Percentiles rank a stretch among this genome's conserved stretches.
These are phyloP conservation scores for Marasmius oreades DNA, from an alignment of 1,284 basidiomycete genomes.

Conservation along the genomic window DNA sequence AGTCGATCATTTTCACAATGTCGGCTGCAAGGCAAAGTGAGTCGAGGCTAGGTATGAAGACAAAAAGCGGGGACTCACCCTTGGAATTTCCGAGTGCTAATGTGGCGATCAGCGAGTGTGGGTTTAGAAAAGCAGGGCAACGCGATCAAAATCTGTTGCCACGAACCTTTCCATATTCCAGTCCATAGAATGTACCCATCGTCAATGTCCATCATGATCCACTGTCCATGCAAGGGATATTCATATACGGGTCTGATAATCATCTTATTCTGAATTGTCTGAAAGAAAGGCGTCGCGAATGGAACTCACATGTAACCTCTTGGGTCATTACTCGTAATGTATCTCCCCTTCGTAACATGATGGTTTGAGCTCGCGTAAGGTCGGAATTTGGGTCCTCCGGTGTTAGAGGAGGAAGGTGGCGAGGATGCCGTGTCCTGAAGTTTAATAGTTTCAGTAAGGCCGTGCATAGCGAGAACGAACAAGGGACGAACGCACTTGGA, in stretches of 20 bases:
- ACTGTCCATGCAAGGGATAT: slow-evolving; percentile 82
- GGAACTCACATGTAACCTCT: slow-evolving; percentile 75
- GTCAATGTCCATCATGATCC: slow-evolving; percentile 92
- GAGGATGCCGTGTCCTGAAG: slow-evolving; percentile 42
- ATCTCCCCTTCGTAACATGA: slow-evolving; percentile 79
- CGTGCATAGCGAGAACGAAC: slow-evolving; percentile 8
- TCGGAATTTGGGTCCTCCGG: slow-evolving; percentile 55
- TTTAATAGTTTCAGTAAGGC: slow-evolving; percentile 5
- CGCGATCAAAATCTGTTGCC: background rate
- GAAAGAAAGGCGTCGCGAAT: slow-evolving; percentile 12
- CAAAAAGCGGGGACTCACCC: slow-evolving; percentile 40
- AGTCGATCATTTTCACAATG: slow-evolving; percentile 87
- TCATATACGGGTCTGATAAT: slow-evolving; percentile 73
- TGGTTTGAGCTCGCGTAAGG: slow-evolving; percentile 76
- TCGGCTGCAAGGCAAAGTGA: slow-evolving; percentile 51
- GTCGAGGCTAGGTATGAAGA: background rate
- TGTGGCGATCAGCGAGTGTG: background rate
- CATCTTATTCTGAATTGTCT: background rate
- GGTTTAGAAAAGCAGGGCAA: slow-evolving; percentile 6
- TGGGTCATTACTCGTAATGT: slow-evolving; percentile 83
- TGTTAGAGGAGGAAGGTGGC: slow-evolving; percentile 38
- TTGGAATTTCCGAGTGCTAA: slow-evolving; percentile 81
- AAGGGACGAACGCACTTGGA: slow-evolving; percentile 23
- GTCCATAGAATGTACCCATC: slow-evolving; percentile 87
- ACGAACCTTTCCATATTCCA: slow-evolving; percentile 82